Evolutionary conservation across 768 basidiomycete species (phyloP).

Genomic region (Amanita brunnescens): DNA sequence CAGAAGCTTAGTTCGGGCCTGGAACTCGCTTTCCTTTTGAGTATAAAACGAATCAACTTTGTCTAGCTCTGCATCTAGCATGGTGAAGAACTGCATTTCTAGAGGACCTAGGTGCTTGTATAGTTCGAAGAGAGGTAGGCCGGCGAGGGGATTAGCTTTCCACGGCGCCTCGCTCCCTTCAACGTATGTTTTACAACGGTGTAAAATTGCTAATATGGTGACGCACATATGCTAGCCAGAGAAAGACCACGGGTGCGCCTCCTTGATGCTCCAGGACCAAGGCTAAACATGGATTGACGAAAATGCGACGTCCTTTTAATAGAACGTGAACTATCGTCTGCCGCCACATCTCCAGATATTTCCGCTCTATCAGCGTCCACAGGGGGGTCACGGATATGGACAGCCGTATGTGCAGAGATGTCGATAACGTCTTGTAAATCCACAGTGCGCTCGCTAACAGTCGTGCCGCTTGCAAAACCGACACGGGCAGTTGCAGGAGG

Average conservation of each 20-base stretch:
- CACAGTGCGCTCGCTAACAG: no score
- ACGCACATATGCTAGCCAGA: constrained; percentile 7
- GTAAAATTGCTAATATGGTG: background rate
- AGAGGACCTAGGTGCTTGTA: constrained; percentile 47
- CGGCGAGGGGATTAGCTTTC: constrained; percentile 10
- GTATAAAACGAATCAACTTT: constrained; percentile 84
- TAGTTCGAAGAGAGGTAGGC: constrained; percentile 35
- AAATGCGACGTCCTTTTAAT: background rate
- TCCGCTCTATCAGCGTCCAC: no score
- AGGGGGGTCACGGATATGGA: no score
- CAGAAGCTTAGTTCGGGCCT: constrained; percentile 35
- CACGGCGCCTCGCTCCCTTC: background rate
- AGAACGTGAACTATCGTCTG: background rate
- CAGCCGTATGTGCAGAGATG: background rate
- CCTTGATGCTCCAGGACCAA: background rate
- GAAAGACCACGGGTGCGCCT: constrained; percentile 4
- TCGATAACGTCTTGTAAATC: background rate
- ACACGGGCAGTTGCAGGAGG: constrained; percentile 12
- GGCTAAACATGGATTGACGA: background rate
- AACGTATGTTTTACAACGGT: background rate
- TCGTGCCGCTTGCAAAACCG: constrained; percentile 3
- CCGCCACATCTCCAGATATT: no score
- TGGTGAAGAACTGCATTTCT: constrained; percentile 66
- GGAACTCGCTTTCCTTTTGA: constrained; percentile 59
- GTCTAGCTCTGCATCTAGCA: constrained; percentile 69